phyloP scores from a whole-genome alignment of 2,329 filamentous ascomycete species.

The Dothideomycetes sp. region DNA sequence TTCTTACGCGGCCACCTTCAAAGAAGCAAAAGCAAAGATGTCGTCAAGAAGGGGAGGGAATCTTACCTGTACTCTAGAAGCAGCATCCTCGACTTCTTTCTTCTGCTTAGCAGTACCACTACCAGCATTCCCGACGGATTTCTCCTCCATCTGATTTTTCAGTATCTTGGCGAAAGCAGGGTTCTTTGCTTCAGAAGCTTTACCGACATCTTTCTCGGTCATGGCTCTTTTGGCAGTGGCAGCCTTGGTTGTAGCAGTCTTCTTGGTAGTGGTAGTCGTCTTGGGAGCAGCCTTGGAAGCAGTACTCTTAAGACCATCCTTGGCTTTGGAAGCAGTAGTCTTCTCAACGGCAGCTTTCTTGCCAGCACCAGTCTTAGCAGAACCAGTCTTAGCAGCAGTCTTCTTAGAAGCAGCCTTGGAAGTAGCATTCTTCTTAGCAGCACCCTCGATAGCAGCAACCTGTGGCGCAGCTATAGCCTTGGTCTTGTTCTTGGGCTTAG shows the following conservation, averaged over 20 bases:
- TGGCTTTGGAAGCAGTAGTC: background rate
- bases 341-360: slow-evolving; percentile 9
- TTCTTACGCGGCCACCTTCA: too few species aligned
- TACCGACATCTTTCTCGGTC: too few species aligned
- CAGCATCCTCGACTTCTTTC: too few species aligned
- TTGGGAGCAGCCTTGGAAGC: slow-evolving; percentile 3
- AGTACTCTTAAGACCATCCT: background rate
- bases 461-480: background rate
- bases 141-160: too few species aligned
- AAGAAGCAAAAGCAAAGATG: too few species aligned
- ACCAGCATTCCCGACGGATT: too few species aligned
- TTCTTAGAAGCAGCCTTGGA: slow-evolving; percentile 13
- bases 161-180: slow-evolving; percentile 2
- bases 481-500: slow-evolving; percentile 4
- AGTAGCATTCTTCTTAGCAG: slow-evolving; percentile 13
- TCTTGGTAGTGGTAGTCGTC: background rate
- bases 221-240: background rate
- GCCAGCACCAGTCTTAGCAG: slow-evolving; percentile 1
- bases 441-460: slow-evolving; percentile 13
- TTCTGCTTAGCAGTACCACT: too few species aligned
- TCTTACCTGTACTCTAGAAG: too few species aligned
- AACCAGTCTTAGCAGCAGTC: slow-evolving; percentile 10
- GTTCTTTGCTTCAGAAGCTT: slow-evolving; percentile 7
- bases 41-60: too few species aligned
- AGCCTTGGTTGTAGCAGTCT: background rate